These are phyloP conservation scores for Botrytis porri DNA, from an alignment of 2,329 filamentous ascomycete species.

Conservation along the genomic window DNA sequence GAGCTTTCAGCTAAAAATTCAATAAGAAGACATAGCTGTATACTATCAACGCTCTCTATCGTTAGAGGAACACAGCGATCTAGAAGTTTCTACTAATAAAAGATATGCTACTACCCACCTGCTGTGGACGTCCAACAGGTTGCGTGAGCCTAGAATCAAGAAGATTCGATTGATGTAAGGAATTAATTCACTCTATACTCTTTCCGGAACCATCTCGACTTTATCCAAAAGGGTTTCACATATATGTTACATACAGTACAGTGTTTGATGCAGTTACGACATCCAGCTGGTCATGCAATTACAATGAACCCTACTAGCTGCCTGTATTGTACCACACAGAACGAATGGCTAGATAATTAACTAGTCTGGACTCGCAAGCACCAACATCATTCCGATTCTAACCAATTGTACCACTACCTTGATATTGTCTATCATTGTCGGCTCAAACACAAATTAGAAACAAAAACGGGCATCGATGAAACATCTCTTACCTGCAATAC, in stretches of 20 bases:
- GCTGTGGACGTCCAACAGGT: background rate
- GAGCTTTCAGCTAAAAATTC: background rate
- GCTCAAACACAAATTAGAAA: background rate
- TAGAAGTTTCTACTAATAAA: background rate
- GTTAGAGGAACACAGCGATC: background rate
- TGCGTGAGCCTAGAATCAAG: background rate
- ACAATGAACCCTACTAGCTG: background rate
- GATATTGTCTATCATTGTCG: background rate
- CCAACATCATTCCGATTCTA: background rate
- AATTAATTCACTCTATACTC: background rate
- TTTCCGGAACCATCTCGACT: background rate
- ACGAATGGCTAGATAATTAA: background rate
- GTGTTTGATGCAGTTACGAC: background rate
- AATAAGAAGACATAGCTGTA: background rate
- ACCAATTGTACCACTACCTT: background rate
- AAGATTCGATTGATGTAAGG: background rate
- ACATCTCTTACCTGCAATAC: constrained; percentile 8
- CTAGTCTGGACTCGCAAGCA: background rate
- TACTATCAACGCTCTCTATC: background rate
- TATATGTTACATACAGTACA: background rate
- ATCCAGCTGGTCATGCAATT: background rate
- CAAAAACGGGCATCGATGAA: background rate
- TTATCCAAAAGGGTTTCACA: background rate
- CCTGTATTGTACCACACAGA: background rate
- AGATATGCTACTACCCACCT: background rate